A percentile compares a stretch with the other conserved stretches of the same genome.
These are phyloP conservation scores for Apiospora koreana DNA, from an alignment of 2,329 filamentous ascomycete genomes.

Conservation along the genomic window DNA sequence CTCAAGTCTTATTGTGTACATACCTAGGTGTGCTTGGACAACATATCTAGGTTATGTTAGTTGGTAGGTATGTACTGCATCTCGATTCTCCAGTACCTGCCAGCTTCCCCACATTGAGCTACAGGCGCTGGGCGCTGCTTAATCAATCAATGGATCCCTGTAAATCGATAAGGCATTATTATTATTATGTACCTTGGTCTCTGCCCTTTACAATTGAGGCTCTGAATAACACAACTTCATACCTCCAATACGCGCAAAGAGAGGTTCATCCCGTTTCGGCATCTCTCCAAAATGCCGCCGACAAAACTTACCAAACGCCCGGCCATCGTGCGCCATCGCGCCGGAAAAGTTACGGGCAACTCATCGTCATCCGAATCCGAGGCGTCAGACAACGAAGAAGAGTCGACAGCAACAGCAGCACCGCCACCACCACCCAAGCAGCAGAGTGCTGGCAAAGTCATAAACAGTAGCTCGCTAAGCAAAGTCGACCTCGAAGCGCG, in stretches of 20 bases:
- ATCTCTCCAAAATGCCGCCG: slow-evolving; percentile 50
- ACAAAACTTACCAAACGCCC: slow-evolving; percentile 8
- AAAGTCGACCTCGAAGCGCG: slow-evolving; percentile 55
- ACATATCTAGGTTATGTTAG: no score
- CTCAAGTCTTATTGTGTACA: no score
- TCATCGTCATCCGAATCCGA: slow-evolving; percentile 50
- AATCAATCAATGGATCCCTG: neutral
- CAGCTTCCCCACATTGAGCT: slow-evolving; percentile 1
- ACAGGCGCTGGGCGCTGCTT: neutral
- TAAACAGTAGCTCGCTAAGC: slow-evolving; percentile 47
- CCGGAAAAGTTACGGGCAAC: slow-evolving; percentile 72
- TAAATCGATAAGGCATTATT: slow-evolving; percentile 7
- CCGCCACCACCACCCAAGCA: slow-evolving; percentile 59
- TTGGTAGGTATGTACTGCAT: no score
- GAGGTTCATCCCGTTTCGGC: neutral
- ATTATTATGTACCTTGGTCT: neutral
- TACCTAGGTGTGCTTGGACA: no score
- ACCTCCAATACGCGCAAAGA: neutral
- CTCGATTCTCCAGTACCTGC: neutral
- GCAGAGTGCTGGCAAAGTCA: slow-evolving; percentile 57
- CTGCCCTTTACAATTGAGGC: neutral
- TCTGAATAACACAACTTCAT: neutral
- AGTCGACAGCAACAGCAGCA: slow-evolving; percentile 27
- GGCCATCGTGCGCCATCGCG: slow-evolving; percentile 64
- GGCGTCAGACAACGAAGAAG: slow-evolving; percentile 43